phyloP scores from a whole-genome alignment of 768 basidiomycete genomes.

The Kockovaella imperatae region DNA sequence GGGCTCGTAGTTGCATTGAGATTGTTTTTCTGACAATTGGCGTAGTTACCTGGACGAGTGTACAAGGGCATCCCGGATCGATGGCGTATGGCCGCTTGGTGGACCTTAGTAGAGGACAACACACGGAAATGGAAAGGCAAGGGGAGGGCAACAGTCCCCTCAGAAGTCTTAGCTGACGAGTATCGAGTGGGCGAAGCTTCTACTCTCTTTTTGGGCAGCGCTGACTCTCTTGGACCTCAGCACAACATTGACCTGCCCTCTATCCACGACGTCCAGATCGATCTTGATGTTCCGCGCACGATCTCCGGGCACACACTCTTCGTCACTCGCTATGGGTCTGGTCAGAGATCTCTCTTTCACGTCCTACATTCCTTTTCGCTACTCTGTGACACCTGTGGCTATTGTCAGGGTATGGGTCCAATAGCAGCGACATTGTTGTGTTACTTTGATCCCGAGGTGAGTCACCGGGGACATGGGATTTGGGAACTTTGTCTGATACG shows the following conservation, averaged over 20 bases:
- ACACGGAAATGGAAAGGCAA: conserved; percentile 11
- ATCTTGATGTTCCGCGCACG: conserved; percentile 92
- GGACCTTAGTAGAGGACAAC: conserved; percentile 56
- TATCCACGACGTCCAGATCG: conserved; percentile 89
- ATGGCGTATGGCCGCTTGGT: conserved; percentile 92
- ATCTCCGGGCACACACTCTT: conserved; percentile 93
- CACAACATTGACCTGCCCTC: conserved; percentile 71
- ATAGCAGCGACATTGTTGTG: conserved; percentile 89
- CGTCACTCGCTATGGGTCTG: conserved; percentile 87
- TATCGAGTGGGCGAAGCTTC: conserved; percentile 31
- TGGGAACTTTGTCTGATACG: not conserved
- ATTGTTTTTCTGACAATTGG: not conserved
- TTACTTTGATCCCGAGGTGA: conserved; percentile 77
- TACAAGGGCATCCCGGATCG: conserved; percentile 97
- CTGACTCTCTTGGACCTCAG: conserved; percentile 32
- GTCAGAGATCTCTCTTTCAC: conserved; percentile 90
- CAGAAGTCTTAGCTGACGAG: conserved; percentile 43
- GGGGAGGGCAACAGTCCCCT: conserved; percentile 33
- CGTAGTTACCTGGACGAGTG: conserved; percentile 54
- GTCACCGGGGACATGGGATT: conserved; percentile 8
- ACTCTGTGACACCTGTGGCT: conserved; percentile 76
- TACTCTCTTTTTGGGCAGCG: not conserved
- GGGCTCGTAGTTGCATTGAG: conserved; percentile 25
- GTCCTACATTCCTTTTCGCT: conserved; percentile 88
- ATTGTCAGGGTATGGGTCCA: conserved; percentile 98